phyloP scores from a whole-genome alignment of 768 basidiomycete genomes.

The Suillus paluster region DNA sequence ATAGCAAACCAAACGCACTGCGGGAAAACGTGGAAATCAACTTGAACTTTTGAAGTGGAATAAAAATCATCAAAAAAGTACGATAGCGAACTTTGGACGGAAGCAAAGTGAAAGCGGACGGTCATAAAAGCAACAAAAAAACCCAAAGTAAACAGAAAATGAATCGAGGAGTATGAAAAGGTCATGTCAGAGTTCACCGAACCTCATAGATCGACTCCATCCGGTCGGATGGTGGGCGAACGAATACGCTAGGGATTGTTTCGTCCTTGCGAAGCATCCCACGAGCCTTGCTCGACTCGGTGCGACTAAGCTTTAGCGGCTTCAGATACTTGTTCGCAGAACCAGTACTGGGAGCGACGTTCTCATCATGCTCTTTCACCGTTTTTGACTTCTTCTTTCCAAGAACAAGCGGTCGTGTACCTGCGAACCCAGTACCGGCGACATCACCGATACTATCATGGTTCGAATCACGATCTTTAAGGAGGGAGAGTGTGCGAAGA shows the following conservation, averaged over 20 bases:
- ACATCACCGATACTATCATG: slow-evolving; percentile 25
- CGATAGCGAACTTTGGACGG: not conserved
- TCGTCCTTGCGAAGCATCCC: slow-evolving; percentile 59
- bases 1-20: not conserved
- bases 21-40: not conserved
- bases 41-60: not conserved
- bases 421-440: slow-evolving; percentile 15
- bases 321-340: slow-evolving; percentile 54
- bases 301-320: slow-evolving; percentile 62
- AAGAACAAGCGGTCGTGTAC: slow-evolving; percentile 59
- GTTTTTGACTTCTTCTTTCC: slow-evolving; percentile 55
- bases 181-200: slow-evolving; percentile 28
- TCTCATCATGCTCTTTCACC: slow-evolving; percentile 37
- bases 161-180: not conserved
- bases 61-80: not conserved
- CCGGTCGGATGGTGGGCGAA: slow-evolving; percentile 64
- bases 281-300: slow-evolving; percentile 66
- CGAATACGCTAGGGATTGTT: slow-evolving; percentile 61
- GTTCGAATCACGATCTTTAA: slow-evolving; percentile 60
- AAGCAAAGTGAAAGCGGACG: slow-evolving; percentile 11
- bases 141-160: not conserved
- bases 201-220: slow-evolving; percentile 49
- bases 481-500: slow-evolving; percentile 64
- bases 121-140: slow-evolving; percentile 8
- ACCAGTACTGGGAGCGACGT: slow-evolving; percentile 37